Evolutionary conservation across 352 stramenopile species (phyloP).

Genomic region (Globisporangium okanoganense): DNA sequence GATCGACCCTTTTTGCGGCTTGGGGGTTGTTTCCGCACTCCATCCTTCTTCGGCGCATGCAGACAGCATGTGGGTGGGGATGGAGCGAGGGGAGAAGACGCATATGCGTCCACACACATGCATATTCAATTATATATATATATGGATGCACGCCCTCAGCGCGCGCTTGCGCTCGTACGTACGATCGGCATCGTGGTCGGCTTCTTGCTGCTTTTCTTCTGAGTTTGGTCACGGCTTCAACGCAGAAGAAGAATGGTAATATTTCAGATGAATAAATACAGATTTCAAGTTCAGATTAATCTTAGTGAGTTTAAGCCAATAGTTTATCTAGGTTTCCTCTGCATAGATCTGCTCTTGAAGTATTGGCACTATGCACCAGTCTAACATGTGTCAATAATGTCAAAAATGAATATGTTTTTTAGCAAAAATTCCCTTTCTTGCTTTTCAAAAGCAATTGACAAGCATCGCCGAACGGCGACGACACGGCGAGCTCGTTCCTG

Average conservation of each 20-base stretch:
- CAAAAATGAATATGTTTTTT: too few relatives aligned
- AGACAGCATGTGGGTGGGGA: neutral
- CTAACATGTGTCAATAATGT: too few relatives aligned
- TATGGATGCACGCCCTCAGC: neutral
- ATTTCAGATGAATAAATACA: neutral
- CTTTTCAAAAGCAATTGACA: too few relatives aligned
- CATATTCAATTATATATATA: neutral
- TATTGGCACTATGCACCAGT: too few relatives aligned
- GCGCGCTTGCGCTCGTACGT: neutral
- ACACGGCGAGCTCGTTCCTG: neutral
- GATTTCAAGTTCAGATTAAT: neutral
- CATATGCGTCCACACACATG: neutral
- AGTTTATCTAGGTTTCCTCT: neutral
- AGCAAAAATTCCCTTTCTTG: too few relatives aligned
- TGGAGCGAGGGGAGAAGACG: neutral
- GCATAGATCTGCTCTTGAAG: neutral
- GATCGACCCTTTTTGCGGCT: neutral
- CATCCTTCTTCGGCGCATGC: neutral
- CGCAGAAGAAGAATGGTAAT: neutral
- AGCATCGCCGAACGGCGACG: neutral
- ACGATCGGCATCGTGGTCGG: constrained; percentile 15
- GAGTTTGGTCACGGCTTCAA: constrained; percentile 7
- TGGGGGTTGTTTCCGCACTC: neutral
- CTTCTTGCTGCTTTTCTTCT: neutral
- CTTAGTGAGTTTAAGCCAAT: neutral